Conservation (phyloP, 331 rosid genomes). For the Quercus lobata region DNA sequence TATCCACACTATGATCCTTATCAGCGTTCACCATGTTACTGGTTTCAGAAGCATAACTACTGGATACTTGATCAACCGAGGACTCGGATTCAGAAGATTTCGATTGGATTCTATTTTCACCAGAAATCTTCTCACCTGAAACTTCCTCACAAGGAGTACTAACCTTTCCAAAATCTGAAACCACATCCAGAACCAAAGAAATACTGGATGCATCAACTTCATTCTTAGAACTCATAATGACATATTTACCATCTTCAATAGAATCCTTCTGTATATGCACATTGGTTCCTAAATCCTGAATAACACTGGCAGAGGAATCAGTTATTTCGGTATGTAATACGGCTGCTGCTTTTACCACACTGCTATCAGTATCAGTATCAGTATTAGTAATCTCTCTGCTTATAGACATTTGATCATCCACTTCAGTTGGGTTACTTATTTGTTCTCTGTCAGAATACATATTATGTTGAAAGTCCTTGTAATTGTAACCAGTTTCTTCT, state of each 20-base stretch:
- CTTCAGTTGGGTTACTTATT: not conserved
- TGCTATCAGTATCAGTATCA: slow-evolving; percentile 8
- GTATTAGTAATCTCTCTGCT: slow-evolving; percentile 16
- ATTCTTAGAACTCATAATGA: not conserved
- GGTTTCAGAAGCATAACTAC: slow-evolving; percentile 17
- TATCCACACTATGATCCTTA: slow-evolving; percentile 9
- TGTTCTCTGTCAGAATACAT: slow-evolving; percentile 8
- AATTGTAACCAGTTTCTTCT: not conserved
- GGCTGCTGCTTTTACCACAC: not conserved
- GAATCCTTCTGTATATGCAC: slow-evolving; percentile 15
- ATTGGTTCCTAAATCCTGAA: not conserved
- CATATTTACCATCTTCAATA: slow-evolving; percentile 19
- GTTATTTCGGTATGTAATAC: not conserved
- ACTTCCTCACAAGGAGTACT: slow-evolving; percentile 14
- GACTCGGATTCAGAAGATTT: slow-evolving; percentile 16
- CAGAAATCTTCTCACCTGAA: slow-evolving; percentile 25
- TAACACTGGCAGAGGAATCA: not conserved
- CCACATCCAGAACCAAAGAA: not conserved
- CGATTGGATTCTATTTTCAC: slow-evolving; percentile 24
- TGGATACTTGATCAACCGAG: slow-evolving; percentile 28
- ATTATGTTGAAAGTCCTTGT: slow-evolving; percentile 14
- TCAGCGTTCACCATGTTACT: slow-evolving; percentile 46
- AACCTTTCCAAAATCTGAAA: slow-evolving; percentile 14
- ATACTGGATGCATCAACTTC: not conserved
- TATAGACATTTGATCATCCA: slow-evolving; percentile 19